Evolutionary conservation across 257 asterid species (phyloP).

Genomic region (Euphrasia confusa): DNA sequence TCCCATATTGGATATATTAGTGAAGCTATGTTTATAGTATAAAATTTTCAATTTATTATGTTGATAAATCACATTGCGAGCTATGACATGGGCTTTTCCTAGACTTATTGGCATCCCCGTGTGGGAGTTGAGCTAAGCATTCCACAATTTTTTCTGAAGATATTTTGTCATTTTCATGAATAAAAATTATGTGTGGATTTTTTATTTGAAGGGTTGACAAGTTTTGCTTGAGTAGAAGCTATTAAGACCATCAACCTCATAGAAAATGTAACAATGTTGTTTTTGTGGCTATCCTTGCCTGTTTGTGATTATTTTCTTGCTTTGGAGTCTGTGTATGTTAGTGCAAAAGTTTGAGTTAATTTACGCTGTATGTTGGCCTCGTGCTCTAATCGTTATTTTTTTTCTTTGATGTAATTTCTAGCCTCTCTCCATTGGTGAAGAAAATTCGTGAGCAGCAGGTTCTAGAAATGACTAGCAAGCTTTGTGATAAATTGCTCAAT

Average conservation of each 20-base stretch:
- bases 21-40: slow-evolving; percentile 9
- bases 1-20: neutral
- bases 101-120: slow-evolving; percentile 2
- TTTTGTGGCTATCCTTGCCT: slow-evolving; percentile 2
- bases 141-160: neutral
- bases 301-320: slow-evolving; percentile 19
- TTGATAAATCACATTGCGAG: neutral
- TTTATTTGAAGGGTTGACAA: slow-evolving; percentile 4
- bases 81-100: neutral
- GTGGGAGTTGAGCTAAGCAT: slow-evolving; percentile 9
- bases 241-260: neutral
- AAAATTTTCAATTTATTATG: slow-evolving; percentile 11
- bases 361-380: slow-evolving; percentile 2
- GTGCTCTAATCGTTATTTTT: slow-evolving; percentile 17
- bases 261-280: slow-evolving; percentile 5
- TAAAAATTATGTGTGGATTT: neutral
- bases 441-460: slow-evolving; percentile 78
- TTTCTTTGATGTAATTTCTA: slow-evolving; percentile 30
- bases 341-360: slow-evolving; percentile 18
- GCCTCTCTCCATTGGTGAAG: slow-evolving; percentile 92
- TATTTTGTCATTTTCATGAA: neutral
- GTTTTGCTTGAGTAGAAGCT: slow-evolving; percentile 1
- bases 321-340: slow-evolving; percentile 17
- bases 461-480: slow-evolving; percentile 82
- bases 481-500: slow-evolving; percentile 90